Conservation (phyloP, 805 yeast species). For the Nakazawaea siamensis region DNA sequence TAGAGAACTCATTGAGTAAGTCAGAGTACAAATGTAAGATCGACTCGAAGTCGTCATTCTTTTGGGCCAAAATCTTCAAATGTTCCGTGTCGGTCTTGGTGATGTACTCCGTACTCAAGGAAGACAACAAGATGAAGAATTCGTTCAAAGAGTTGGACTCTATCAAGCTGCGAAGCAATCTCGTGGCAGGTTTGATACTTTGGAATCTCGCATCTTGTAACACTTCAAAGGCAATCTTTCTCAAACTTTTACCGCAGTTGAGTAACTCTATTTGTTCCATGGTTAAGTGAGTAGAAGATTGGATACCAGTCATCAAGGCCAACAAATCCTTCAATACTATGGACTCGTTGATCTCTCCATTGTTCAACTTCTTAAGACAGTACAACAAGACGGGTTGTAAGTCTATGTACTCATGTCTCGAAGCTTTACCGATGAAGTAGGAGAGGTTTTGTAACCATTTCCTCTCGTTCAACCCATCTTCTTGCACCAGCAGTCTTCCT, state of each 20-base stretch:
- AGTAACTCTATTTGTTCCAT: constrained; percentile 55
- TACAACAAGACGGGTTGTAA: constrained; percentile 52
- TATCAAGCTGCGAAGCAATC: constrained; percentile 38
- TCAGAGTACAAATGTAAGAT: constrained; percentile 61
- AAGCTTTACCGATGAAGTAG: constrained; percentile 66
- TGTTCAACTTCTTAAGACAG: constrained; percentile 54
- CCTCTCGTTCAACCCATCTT: constrained; percentile 72
- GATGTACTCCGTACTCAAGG: constrained; percentile 32
- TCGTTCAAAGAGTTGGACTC: constrained; percentile 45
- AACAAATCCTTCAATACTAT: constrained; percentile 62
- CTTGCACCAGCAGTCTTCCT: constrained; percentile 60
- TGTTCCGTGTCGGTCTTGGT: constrained; percentile 29
- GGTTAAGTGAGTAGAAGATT: constrained; percentile 55
- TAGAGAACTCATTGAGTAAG: constrained; percentile 44
- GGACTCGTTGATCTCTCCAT: constrained; percentile 49
- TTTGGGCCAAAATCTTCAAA: constrained; percentile 63
- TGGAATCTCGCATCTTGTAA: constrained; percentile 52
- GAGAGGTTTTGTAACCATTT: constrained; percentile 85
- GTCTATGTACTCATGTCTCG: constrained; percentile 47
- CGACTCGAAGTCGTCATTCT: constrained; percentile 63
- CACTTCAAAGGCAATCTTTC: constrained; percentile 42
- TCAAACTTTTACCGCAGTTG: constrained; percentile 55
- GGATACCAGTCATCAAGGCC: constrained; percentile 72
- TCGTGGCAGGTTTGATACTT: constrained; percentile 36
- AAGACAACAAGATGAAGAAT: constrained; percentile 55